A percentile compares a stretch with the other conserved stretches of the same genome.
Conservation (phyloP, 2,329 filamentous ascomycete genomes). For the Parascedosporium putredinis region DNA sequence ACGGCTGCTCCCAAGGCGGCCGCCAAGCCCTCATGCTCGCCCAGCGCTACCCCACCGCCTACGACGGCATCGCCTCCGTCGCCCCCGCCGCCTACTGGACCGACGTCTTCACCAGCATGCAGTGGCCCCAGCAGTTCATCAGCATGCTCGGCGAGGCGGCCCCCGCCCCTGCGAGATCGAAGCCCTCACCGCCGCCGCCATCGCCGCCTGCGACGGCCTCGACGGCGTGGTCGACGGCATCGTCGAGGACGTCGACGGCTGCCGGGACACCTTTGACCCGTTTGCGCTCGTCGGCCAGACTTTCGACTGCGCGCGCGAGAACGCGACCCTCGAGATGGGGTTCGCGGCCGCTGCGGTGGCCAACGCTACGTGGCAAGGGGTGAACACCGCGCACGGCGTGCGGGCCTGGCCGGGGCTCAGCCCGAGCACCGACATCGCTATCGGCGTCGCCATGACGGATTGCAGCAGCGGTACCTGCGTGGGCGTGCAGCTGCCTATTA, state of each 20-base stretch:
- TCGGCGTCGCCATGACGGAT: not conserved
- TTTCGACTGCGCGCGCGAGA: slow-evolving; percentile 24
- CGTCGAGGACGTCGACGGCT: slow-evolving; percentile 31
- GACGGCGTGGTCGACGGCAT: slow-evolving; percentile 38
- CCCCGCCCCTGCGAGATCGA: slow-evolving; percentile 30
- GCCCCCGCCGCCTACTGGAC: slow-evolving; percentile 31
- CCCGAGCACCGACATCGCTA: not conserved
- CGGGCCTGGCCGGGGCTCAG: not conserved
- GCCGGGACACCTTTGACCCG: slow-evolving; percentile 22
- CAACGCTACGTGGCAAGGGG: slow-evolving; percentile 18
- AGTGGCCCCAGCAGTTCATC: slow-evolving; percentile 18
- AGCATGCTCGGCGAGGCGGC: slow-evolving; percentile 19
- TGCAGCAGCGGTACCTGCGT: slow-evolving; percentile 4
- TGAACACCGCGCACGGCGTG: slow-evolving; percentile 18
- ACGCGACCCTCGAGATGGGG: slow-evolving; percentile 21
- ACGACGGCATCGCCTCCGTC: slow-evolving; percentile 41
- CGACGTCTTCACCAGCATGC: slow-evolving; percentile 13
- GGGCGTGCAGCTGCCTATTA: slow-evolving; percentile 12
- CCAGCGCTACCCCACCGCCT: slow-evolving; percentile 40
- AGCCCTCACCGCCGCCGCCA: slow-evolving; percentile 27
- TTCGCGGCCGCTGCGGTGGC: slow-evolving; percentile 23
- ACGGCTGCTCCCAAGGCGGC: slow-evolving; percentile 44
- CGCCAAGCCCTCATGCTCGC: slow-evolving; percentile 43
- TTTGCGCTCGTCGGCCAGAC: slow-evolving; percentile 14
- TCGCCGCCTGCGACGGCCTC: slow-evolving; percentile 35